Base-by-base conservation (phyloP, 129 eudicot species). In the Saposhnikovia divaricata region DNA sequence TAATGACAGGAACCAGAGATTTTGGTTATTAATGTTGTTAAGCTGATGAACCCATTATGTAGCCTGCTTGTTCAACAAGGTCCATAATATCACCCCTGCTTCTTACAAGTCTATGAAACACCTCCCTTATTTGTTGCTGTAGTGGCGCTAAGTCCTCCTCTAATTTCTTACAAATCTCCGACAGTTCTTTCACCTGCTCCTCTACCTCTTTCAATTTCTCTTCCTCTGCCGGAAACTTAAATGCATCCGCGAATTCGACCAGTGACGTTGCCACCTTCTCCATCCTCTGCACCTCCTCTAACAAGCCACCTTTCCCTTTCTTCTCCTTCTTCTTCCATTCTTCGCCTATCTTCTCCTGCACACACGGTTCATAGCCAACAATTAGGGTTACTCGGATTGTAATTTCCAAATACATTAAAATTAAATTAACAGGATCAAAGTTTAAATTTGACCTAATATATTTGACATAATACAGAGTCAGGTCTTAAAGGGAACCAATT, bases 241-340 rank as follows among this genome's bases (percentile, higher is more conserved):
- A 91, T 11, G 80, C 70, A 14, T 91, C 97, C 0, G 91, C 80
- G 23, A 88, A 85, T 5, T 92, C 99, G 18, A 88, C 89, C 76
- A 95, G 48, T 0, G 77, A 81, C 38, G 31, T 82, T 12, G 87
- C 94, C 34, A 87, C 50, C 42, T 87, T 90, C 90, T 92, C 99
- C 88, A 92, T 78, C 75, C 63, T 88, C 59, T 85, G 91, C 40
- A 86, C 65, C 85, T 95, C 99, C 21, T 86, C 90, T 88, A 95
- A 63, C 73, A 95, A 80, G 15, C 99, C 99, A 40, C 83, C 84
- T 10, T 84, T 75, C 50, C 94, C 96, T 71, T 88, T 95, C 90
- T 92, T 95, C 90, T 95, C 98, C 80, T 92, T 95, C 83, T 86
- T 91, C 87, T 91, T 95, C 98, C 96, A 90, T 14, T 90, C 87